Evolutionary conservation across 805 yeast genomes (phyloP).

Genomic region (Ogataea ganodermae): DNA sequence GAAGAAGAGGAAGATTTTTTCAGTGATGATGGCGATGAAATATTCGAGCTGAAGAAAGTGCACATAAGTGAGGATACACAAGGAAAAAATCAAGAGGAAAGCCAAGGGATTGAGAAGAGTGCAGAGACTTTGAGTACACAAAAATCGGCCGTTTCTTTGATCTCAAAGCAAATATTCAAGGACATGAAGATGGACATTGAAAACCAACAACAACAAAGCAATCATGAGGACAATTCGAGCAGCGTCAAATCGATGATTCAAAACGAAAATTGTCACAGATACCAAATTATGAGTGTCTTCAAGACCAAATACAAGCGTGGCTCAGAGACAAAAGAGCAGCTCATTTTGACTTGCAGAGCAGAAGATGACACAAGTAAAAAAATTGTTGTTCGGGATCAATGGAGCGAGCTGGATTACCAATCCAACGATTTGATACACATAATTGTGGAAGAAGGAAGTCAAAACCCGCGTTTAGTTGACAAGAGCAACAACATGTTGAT

Average conservation of each 20-base stretch:
- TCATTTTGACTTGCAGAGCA: slow-evolving; percentile 54
- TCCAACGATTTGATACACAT: slow-evolving; percentile 63
- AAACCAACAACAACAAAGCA: slow-evolving; percentile 10
- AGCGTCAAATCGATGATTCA: slow-evolving; percentile 46
- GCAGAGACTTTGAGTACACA: too few relatives aligned
- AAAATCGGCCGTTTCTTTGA: background rate
- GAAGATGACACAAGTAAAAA: slow-evolving; percentile 36
- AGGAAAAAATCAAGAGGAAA: too few relatives aligned
- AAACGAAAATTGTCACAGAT: slow-evolving; percentile 50
- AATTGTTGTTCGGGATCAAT: slow-evolving; percentile 61
- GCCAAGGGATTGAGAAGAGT: background rate
- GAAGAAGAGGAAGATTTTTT: slow-evolving; percentile 23
- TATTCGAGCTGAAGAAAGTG: slow-evolving; percentile 16
- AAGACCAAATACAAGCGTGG: slow-evolving; percentile 35
- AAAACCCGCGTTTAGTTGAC: slow-evolving; percentile 49
- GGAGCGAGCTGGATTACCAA: slow-evolving; percentile 51
- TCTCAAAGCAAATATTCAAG: slow-evolving; percentile 17
- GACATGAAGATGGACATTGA: slow-evolving; percentile 24
- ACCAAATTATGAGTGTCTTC: slow-evolving; percentile 42
- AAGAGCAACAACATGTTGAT: slow-evolving; percentile 62
- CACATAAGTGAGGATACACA: too few relatives aligned
- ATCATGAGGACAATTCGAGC: slow-evolving; percentile 19
- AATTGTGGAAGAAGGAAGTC: slow-evolving; percentile 40
- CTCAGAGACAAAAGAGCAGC: slow-evolving; percentile 43
- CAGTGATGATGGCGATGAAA: slow-evolving; percentile 33